Evolutionary conservation across 352 stramenopile species (phyloP).

Genomic region (Pythium oligandrum): DNA sequence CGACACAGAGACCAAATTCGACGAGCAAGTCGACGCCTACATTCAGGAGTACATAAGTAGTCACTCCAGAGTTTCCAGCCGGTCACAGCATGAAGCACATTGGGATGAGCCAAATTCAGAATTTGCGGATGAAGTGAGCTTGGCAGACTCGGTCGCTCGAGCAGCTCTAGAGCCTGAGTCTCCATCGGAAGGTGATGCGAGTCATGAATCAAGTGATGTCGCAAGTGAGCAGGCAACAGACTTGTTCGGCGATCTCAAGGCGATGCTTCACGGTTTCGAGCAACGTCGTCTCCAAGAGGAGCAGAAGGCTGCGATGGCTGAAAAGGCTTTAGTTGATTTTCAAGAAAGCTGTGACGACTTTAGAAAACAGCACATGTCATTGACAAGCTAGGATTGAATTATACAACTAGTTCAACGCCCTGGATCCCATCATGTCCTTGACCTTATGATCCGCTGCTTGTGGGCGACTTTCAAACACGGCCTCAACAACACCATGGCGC

Average conservation of each 20-base stretch:
- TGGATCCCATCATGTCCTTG: slow-evolving; percentile 38
- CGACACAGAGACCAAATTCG: no score
- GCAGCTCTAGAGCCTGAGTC: no score
- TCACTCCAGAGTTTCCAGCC: no score
- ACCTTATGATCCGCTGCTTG: slow-evolving; percentile 78
- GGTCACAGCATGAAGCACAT: no score
- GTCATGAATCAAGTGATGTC: no score
- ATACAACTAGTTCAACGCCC: slow-evolving; percentile 38
- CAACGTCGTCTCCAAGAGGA: slow-evolving; percentile 61
- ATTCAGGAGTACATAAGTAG: no score
- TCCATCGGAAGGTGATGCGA: no score
- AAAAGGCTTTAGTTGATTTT: slow-evolving; percentile 51
- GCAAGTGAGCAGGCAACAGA: no score
- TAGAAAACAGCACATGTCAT: slow-evolving; percentile 15
- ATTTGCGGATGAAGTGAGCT: no score
- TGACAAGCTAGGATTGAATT: slow-evolving; percentile 1
- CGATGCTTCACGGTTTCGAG: slow-evolving; percentile 55
- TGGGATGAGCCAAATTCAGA: no score
- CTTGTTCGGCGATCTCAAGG: slow-evolving; percentile 47
- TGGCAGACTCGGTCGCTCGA: no score
- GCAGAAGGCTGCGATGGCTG: slow-evolving; percentile 37
- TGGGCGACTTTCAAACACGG: slow-evolving; percentile 76
- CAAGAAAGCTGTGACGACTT: slow-evolving; percentile 39
- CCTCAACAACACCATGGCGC: slow-evolving; percentile 81
- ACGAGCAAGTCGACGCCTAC: no score